Percentiles rank a stretch among this genome's conserved stretches.
Evolutionary conservation across 2,329 filamentous ascomycete species (phyloP).

Genomic region (Epicoccum sorghinum): DNA sequence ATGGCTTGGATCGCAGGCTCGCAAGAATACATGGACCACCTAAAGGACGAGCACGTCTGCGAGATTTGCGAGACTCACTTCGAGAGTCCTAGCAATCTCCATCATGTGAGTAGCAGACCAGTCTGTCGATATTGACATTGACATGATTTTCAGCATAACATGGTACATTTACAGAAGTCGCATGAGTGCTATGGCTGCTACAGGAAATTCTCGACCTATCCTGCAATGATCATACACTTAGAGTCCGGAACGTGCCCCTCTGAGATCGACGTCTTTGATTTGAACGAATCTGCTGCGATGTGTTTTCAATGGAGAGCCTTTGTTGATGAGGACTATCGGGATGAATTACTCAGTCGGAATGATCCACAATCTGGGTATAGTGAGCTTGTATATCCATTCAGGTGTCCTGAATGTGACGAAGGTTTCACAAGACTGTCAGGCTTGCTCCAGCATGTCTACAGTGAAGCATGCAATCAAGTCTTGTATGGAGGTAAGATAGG

Average conservation of each 20-base stretch:
- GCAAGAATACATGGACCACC: constrained; percentile 15
- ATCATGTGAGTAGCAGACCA: constrained; percentile 9
- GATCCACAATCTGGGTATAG: constrained; percentile 15
- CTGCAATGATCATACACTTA: constrained; percentile 22
- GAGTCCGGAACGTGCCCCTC: constrained; percentile 25
- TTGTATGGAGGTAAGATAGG: constrained; percentile 16
- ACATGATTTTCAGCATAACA: constrained; percentile 18
- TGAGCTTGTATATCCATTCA: constrained; percentile 12
- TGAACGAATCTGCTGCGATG: constrained; percentile 24
- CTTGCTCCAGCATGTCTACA: constrained; percentile 22
- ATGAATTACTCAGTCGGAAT: constrained; percentile 18
- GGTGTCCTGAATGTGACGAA: constrained; percentile 17
- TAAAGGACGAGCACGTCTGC: constrained; percentile 22
- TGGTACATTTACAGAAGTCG: constrained; percentile 13
- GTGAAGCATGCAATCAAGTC: constrained; percentile 19
- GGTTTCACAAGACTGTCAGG: constrained; percentile 21
- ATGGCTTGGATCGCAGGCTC: constrained; percentile 10
- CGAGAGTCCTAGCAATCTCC: constrained; percentile 13
- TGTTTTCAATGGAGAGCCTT: constrained; percentile 26
- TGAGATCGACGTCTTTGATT: constrained; percentile 15
- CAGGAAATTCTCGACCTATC: constrained; percentile 17
- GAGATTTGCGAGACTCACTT: constrained; percentile 18
- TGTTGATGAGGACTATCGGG: constrained; percentile 23
- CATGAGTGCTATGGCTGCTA: constrained; percentile 22
- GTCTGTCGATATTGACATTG: neutral